Evolutionary conservation across 768 basidiomycete genomes (phyloP).

Genomic region (Exidia glandulosa): DNA sequence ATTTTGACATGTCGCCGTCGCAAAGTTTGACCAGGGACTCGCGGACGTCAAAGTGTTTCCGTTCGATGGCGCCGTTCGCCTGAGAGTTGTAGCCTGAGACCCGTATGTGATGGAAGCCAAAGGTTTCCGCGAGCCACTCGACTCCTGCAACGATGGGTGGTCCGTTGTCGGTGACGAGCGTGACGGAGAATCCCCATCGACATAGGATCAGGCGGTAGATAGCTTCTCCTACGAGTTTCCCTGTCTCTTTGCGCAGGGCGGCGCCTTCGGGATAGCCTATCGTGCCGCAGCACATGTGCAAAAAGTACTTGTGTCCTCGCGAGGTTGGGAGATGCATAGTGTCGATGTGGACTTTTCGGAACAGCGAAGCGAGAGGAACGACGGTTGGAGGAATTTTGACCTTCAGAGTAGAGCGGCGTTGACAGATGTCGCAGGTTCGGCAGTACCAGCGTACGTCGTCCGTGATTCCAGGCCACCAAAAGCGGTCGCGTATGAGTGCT

Average conservation of each 20-base stretch:
- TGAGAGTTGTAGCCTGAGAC: slow-evolving; percentile 7
- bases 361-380: slow-evolving; percentile 14
- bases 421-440: slow-evolving; percentile 23
- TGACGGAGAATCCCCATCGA: neutral
- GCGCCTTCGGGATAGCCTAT: neutral
- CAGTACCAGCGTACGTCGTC: slow-evolving; percentile 22
- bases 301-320: slow-evolving; percentile 22
- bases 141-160: slow-evolving; percentile 1
- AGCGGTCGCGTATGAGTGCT: slow-evolving; percentile 8
- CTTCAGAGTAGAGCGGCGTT: slow-evolving; percentile 12
- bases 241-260: neutral
- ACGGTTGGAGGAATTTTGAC: slow-evolving; percentile 14
- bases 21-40: slow-evolving; percentile 3
- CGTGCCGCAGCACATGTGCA: slow-evolving; percentile 8
- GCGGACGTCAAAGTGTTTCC: slow-evolving; percentile 1
- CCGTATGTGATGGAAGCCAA: slow-evolving; percentile 1
- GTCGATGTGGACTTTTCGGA: slow-evolving; percentile 8
- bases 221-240: neutral
- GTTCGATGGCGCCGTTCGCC: slow-evolving; percentile 4
- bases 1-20: neutral
- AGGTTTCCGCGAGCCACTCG: neutral
- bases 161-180: slow-evolving; percentile 3
- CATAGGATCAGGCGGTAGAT: neutral
- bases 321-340: slow-evolving; percentile 9
- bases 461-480: slow-evolving; percentile 22